These are phyloP conservation scores for Diospyros kaki DNA, from an alignment of 148 eudicot species.

Conservation along the genomic window DNA sequence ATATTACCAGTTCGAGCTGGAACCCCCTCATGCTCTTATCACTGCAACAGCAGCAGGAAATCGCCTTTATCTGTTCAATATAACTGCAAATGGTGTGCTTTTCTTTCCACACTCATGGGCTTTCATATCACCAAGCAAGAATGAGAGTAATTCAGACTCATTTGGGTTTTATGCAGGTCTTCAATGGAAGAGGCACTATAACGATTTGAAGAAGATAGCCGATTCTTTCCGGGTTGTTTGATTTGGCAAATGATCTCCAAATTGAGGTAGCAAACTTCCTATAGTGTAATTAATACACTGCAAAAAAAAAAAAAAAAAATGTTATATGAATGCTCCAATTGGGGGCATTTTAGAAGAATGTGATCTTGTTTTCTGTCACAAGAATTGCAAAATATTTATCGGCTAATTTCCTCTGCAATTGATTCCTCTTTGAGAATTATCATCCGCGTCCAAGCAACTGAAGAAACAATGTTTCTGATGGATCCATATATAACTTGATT, in stretches of 20 bases:
- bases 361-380: no score
- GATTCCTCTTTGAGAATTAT: no score
- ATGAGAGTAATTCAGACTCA: background rate
- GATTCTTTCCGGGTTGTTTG: constrained; percentile 77
- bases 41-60: constrained; percentile 98
- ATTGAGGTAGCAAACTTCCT: background rate
- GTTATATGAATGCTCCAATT: no score
- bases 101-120: background rate
- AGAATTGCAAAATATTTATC: no score
- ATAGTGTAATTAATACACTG: background rate
- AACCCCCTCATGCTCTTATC: constrained; percentile 83
- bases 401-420: no score
- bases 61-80: constrained; percentile 75
- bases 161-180: constrained; percentile 49
- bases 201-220: constrained; percentile 72
- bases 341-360: no score
- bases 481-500: no score
- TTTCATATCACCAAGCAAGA: background rate
- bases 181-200: constrained; percentile 91
- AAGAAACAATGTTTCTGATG: no score
- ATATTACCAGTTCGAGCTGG: constrained; percentile 87
- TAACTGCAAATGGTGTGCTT: constrained; percentile 63
- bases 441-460: no score
- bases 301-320: no score
- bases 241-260: constrained; percentile 9